phyloP scores from a whole-genome alignment of 345 rosid species.

The Moringa oleifera region DNA sequence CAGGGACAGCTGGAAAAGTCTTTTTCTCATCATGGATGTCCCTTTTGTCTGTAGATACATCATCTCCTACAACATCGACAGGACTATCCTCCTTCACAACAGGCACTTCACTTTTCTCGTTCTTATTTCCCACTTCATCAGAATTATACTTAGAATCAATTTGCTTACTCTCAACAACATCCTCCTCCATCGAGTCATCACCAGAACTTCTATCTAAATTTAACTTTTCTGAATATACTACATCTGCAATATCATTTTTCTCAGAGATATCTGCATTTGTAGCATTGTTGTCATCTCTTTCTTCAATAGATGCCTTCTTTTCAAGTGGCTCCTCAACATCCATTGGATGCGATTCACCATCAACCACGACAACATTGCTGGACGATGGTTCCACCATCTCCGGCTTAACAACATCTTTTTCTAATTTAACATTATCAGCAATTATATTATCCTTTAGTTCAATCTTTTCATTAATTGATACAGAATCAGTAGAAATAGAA shows the following conservation, averaged over 20 bases:
- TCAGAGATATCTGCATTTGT: slow-evolving; percentile 58
- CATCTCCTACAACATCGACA: slow-evolving; percentile 43
- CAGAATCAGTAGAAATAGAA: slow-evolving; percentile 98
- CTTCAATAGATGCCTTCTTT: slow-evolving; percentile 56
- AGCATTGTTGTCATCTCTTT: slow-evolving; percentile 58
- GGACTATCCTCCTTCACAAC: slow-evolving; percentile 38
- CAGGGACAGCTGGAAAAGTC: slow-evolving; percentile 27
- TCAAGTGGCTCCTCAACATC: slow-evolving; percentile 82
- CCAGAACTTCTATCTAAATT: slow-evolving; percentile 95
- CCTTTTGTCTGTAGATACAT: slow-evolving; percentile 31
- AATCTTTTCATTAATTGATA: slow-evolving; percentile 90
- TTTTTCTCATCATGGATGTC: slow-evolving; percentile 32
- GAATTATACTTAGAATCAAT: slow-evolving; percentile 54
- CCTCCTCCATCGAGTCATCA: slow-evolving; percentile 96
- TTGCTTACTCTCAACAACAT: slow-evolving; percentile 73
- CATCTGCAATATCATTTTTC: slow-evolving; percentile 58
- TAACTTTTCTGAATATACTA: slow-evolving; percentile 80
- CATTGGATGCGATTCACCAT: slow-evolving; percentile 82
- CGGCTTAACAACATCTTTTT: slow-evolving; percentile 78
- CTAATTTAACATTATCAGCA: slow-evolving; percentile 98
- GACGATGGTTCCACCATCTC: slow-evolving; percentile 85
- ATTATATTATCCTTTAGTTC: slow-evolving; percentile 92
- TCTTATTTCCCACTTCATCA: slow-evolving; percentile 48
- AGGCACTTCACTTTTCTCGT: slow-evolving; percentile 38
- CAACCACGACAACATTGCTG: slow-evolving; percentile 42